phyloP scores from a whole-genome alignment of 805 yeast genomes.

The Wickerhamiella australiensis region DNA sequence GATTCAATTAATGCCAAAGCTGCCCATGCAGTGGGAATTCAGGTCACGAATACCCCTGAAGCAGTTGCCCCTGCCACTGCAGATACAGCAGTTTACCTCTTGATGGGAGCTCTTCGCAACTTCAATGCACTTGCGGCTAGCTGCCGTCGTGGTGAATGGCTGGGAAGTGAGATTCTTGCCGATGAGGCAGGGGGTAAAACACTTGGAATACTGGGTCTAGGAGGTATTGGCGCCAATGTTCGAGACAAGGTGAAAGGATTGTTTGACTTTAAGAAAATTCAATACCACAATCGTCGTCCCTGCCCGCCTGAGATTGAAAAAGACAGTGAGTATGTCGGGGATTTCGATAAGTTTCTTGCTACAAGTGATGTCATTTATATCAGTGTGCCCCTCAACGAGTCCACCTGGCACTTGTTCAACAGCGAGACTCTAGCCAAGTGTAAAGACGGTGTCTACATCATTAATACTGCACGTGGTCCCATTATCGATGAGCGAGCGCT shows the following conservation, averaged over 20 bases:
- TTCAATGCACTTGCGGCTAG: slow-evolving; percentile 33
- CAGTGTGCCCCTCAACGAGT: slow-evolving; percentile 41
- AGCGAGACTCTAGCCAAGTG: slow-evolving; percentile 35
- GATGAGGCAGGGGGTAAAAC: slow-evolving; percentile 39
- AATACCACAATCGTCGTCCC: slow-evolving; percentile 42
- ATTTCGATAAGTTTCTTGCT: slow-evolving; percentile 37
- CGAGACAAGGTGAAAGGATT: slow-evolving; percentile 37
- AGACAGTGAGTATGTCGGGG: slow-evolving; percentile 36
- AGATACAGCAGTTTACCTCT: slow-evolving; percentile 41
- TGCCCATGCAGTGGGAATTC: slow-evolving; percentile 36
- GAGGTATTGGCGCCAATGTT: slow-evolving; percentile 49
- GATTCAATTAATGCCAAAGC: slow-evolving; percentile 38
- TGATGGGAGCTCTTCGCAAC: slow-evolving; percentile 43
- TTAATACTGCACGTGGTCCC: slow-evolving; percentile 55
- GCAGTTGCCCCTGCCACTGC: slow-evolving; percentile 47
- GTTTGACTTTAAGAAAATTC: slow-evolving; percentile 39
- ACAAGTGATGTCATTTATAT: slow-evolving; percentile 39
- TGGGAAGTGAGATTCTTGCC: slow-evolving; percentile 35
- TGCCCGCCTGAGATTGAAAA: slow-evolving; percentile 38
- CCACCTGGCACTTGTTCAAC: slow-evolving; percentile 40
- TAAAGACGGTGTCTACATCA: slow-evolving; percentile 42
- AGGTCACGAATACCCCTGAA: slow-evolving; percentile 42
- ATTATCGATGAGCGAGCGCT: slow-evolving; percentile 43
- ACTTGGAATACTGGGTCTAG: slow-evolving; percentile 51
- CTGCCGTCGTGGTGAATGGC: slow-evolving; percentile 38